Base-by-base conservation (phyloP, 257 asterid genomes). In the Avicennia marina region DNA sequence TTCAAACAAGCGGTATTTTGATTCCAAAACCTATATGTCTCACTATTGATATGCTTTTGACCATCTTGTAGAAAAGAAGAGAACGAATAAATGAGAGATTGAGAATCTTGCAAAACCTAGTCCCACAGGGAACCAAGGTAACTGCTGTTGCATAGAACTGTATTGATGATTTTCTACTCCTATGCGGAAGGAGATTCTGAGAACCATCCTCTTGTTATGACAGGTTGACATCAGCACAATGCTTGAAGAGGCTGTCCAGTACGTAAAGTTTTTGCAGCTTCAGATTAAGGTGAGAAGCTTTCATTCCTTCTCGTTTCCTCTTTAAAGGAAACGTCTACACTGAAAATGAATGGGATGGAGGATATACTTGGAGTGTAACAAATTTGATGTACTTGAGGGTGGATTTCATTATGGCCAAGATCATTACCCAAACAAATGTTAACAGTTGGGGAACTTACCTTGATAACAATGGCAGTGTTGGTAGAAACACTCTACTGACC, bases 191-290 rank as follows among this genome's bases (percentile, higher is more conserved):
- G 18, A 20, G 9, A 38, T 53, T 38, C 67, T 65, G 18, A 64
- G 22, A 18, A 56, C 22, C 15, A 10, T 6, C 38, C n/a, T 20
- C 52, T 56, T 57, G 36, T 39, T 15, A 27, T 49, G 16, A 26
- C 49, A 77, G 84, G 86, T 79, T 43, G 86, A 79, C 55, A 72
- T 79, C 15, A 79, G 86, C 65, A 79, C 86, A 61, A 79, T 79
- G 86, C 86, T 79, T 20, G 86, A 79, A 70, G 86, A 72, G 75
- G 80, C 82, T 25, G 86, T 75, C 5, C 75, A 66, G 2, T 79
- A 79, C 32, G 82, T 79, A 13, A 75, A 75, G 27, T 79, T 79
- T 34, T 70, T 79, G 72, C 86, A 79, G 68, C 82, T 72, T 48
- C 86, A 79, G 55, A 72, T 75, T 56, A 79, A 75, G 86, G 86